Evolutionary conservation across 2,329 filamentous ascomycete species (phyloP), one percentile per base, ranked within the genome.

Genomic region (Thielaviopsis ethacetica): DNA sequence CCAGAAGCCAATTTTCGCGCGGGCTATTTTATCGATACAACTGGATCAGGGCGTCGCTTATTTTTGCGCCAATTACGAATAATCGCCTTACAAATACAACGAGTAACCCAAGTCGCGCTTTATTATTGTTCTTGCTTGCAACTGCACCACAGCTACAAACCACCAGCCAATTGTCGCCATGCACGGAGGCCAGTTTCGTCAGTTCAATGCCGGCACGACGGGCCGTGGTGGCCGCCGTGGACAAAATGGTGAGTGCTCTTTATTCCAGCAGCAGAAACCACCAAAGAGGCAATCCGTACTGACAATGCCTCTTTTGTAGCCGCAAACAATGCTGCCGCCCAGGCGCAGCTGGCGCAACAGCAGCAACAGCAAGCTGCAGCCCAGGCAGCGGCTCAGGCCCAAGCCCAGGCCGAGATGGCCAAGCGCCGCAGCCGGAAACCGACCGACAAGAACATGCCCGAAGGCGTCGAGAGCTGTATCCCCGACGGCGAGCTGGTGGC

Each of bases 361-460:
- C 77, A 80, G 63, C 76, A 77, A 62, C 59, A 61, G 50, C 52
- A 57, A 27, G 59, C 76, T 47, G 68, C 80, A 62, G 80, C 76
- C 54, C 76, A 76, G 63, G 74, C 76, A 17, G 77, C 81, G 64
- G 77, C 80, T 63, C 76, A 77, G 62, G 74, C 73, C 24, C 75
- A 72, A 49, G 60, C 49, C 69, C 72, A 76, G 63, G 80, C 81
- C 52, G 84, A 88, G 68, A 76, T 82, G 63, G 83, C 86, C 53
- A 89, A 91, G 70, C 83, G 90, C 62, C 83, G 88, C 65, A 89
- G 88, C 67, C 83, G 84, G 68, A 94, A 91, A 71, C 93, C 93
- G 1, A 96, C 90, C 61, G 93, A 98, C 72, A 95, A 89, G 77
- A 93, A 89, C 66, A 83, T 98, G 26, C 91, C 93, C 47, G 91